phyloP scores from a whole-genome alignment of 2,329 filamentous ascomycete genomes.

The Talaromyces atroroseus region DNA sequence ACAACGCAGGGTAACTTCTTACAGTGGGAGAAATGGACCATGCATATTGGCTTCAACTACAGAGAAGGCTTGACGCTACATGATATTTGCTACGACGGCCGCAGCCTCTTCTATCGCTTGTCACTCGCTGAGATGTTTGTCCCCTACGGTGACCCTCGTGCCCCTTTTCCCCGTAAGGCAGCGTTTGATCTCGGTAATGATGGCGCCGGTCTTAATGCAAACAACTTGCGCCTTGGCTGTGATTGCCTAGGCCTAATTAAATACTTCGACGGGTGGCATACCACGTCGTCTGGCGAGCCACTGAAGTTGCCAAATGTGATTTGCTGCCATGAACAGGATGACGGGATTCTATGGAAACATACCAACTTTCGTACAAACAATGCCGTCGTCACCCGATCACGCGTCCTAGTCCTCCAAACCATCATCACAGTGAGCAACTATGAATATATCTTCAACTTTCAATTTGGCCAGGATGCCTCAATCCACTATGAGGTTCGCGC shows the following conservation, averaged over 20 bases:
- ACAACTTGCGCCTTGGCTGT: slow-evolving; percentile 61
- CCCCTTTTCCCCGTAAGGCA: slow-evolving; percentile 61
- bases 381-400: slow-evolving; percentile 56
- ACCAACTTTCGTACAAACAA: slow-evolving; percentile 61
- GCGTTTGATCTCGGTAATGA: slow-evolving; percentile 66
- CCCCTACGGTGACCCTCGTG: slow-evolving; percentile 47
- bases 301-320: slow-evolving; percentile 54
- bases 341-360: slow-evolving; percentile 66
- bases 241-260: slow-evolving; percentile 64
- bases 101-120: slow-evolving; percentile 59
- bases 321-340: slow-evolving; percentile 65
- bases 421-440: slow-evolving; percentile 67
- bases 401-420: slow-evolving; percentile 61
- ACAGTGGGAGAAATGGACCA: slow-evolving; percentile 61
- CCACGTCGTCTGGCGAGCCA: slow-evolving; percentile 48
- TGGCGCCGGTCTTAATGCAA: slow-evolving; percentile 57
- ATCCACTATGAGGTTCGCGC: slow-evolving; percentile 59
- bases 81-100: slow-evolving; percentile 59
- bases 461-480: slow-evolving; percentile 59
- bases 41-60: slow-evolving; percentile 63
- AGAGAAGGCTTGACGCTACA: slow-evolving; percentile 64
- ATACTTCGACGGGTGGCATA: slow-evolving; percentile 52
- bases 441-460: slow-evolving; percentile 63
- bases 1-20: slow-evolving; percentile 48
- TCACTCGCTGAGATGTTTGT: slow-evolving; percentile 60